Evolutionary conservation across 2,329 filamentous ascomycete species (phyloP), one percentile per base, ranked within the genome.

Genomic region (Penicillium sclerotiorum): DNA sequence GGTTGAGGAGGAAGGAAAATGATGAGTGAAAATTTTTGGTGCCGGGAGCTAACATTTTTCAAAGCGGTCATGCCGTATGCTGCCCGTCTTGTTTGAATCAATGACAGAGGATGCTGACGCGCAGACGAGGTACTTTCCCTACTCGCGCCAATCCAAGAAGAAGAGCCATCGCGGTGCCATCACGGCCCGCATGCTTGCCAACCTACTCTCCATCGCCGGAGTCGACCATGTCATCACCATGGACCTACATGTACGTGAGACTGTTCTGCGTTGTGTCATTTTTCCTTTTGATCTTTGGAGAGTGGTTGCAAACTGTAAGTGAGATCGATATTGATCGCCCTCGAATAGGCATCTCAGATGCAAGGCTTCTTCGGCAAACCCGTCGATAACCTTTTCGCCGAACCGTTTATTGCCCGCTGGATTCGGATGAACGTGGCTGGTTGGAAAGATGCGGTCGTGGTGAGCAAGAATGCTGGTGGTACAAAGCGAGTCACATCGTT

Each of bases 351-450:
- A 45, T 91, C 89, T n/a, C 94, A 97, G 77, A 97, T 97, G 90
- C 94, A 99, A 75, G 94, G 94, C 50, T 99, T 99, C 77, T 99
- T 99, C 81, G 89, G 89, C 67, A 96, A 93, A 62, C 94, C 94
- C 0, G 93, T 99, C 52, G 94, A 99, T 73, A 97, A 99, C 67
- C 85, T 99, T 45, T 90, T 96, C 63, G 94, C 94, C 44, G 94
- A 99, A 71, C 93, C 94, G 13, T 82, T 97, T 56, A 90, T 99
- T 64, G 91, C 93, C 46, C 88, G 90, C 62, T 99, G 94, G 94
- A 95, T 99, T 64, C 87, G 88, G 53, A 84, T 87, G 70, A 94
- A 96, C 67, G 87, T 99, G 32, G 80, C 84, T 12, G 84, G 88
- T 57, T 99, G 94, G 94, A 84, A 80, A 55, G 69, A 96, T 60